Conservation (phyloP, 257 asterid genomes). For the Nicotiana paniculata region DNA sequence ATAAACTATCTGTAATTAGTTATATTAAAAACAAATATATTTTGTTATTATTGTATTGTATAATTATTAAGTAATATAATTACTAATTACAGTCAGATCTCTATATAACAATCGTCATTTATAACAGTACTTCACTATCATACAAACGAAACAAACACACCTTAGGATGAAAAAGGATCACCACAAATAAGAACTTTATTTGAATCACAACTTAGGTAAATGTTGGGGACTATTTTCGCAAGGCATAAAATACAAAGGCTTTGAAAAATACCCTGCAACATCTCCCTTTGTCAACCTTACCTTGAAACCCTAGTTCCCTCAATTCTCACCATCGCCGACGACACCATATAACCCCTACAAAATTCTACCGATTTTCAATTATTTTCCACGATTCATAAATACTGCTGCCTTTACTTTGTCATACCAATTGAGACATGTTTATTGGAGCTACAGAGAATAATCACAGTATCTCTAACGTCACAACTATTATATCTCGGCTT, state of each 20-base stretch:
- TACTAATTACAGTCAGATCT: no score
- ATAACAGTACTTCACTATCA: no score
- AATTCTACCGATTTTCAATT: not conserved
- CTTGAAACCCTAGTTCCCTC: not conserved
- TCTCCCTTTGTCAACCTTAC: not conserved
- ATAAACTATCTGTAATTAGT: no score
- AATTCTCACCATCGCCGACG: not conserved
- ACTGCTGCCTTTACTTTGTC: not conserved
- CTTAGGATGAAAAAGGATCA: no score
- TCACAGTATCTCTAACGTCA: not conserved
- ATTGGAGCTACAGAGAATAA: not conserved
- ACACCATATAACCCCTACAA: not conserved
- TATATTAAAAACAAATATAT: no score
- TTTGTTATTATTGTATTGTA: no score
- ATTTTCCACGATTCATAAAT: not conserved
- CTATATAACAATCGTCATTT: no score
- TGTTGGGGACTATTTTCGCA: not conserved
- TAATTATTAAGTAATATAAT: no score
- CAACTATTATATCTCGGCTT: not conserved
- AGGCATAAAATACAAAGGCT: not conserved
- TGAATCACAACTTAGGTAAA: no score
- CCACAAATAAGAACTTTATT: no score
- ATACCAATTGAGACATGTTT: conserved; percentile 6
- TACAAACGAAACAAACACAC: no score
- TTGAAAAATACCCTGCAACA: not conserved